These are phyloP conservation scores for Firmiana major DNA, from an alignment of 345 rosid species.

Conservation along the genomic window DNA sequence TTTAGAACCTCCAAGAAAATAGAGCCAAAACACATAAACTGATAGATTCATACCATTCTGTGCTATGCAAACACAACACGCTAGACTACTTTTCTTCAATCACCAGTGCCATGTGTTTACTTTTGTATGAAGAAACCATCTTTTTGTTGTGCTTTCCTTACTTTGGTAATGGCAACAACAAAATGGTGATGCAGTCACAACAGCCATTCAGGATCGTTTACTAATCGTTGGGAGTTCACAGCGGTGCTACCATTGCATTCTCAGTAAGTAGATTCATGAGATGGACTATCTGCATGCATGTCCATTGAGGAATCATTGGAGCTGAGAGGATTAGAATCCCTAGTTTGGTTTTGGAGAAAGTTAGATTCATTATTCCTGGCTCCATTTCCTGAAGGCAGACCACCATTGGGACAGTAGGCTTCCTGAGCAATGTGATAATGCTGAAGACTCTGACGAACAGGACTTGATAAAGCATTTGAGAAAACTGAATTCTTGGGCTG, in stretches of 20 bases:
- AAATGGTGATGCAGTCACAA: constrained; percentile 16
- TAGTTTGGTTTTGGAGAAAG: constrained; percentile 45
- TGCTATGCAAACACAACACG: constrained; percentile 21
- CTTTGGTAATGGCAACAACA: constrained; percentile 3
- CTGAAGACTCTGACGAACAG: constrained; percentile 67
- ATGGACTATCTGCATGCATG: constrained; percentile 57
- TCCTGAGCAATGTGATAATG: constrained; percentile 66
- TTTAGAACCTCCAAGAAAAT: constrained; percentile 12
- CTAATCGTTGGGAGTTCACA: constrained; percentile 5
- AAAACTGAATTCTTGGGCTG: constrained; percentile 71
- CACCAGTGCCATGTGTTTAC: constrained; percentile 27
- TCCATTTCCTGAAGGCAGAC: constrained; percentile 34
- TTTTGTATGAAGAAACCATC: constrained; percentile 29
- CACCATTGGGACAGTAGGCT: constrained; percentile 43
- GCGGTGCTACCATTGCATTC: constrained; percentile 14
- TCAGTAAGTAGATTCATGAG: constrained; percentile 26
- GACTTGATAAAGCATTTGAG: constrained; percentile 86
- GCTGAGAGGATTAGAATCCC: constrained; percentile 58
- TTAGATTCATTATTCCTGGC: constrained; percentile 38
- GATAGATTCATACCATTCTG: constrained; percentile 11
- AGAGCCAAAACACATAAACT: not conserved
- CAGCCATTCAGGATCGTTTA: constrained; percentile 9
- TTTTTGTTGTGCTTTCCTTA: not conserved
- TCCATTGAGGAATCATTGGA: constrained; percentile 88
- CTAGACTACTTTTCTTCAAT: constrained; percentile 26